A percentile compares a stretch with the other conserved stretches of the same genome.
These are phyloP conservation scores for Candida mattraensis DNA, from an alignment of 805 yeast genomes.

Conservation along the genomic window DNA sequence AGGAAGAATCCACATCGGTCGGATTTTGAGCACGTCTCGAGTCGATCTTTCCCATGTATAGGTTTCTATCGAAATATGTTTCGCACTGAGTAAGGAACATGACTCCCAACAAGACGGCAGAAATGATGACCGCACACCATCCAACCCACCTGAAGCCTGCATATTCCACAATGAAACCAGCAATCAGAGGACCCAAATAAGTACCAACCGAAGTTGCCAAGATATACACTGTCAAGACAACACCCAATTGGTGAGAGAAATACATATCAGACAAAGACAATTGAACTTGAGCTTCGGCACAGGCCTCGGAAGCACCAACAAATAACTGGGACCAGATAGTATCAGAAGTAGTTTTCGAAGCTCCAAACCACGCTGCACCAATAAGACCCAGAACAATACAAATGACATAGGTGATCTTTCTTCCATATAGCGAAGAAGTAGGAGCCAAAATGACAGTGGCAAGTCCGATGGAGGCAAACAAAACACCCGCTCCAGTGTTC, in stretches of 20 bases:
- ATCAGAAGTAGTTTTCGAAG: constrained; percentile 51
- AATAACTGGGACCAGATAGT: constrained; percentile 77
- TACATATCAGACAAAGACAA: constrained; percentile 70
- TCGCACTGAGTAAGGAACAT: constrained; percentile 67
- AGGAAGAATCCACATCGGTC: constrained; percentile 1
- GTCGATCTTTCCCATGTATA: constrained; percentile 39
- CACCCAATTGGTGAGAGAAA: constrained; percentile 75
- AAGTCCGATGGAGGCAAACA: constrained; percentile 68
- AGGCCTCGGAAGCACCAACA: constrained; percentile 77
- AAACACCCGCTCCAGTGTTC: constrained; percentile 81
- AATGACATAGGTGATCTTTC: constrained; percentile 61
- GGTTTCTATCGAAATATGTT: constrained; percentile 61
- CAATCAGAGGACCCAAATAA: constrained; percentile 75
- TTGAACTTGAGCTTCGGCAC: constrained; percentile 74
- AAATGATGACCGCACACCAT: constrained; percentile 61
- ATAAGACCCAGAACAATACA: constrained; percentile 59
- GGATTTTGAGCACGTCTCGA: constrained; percentile 7
- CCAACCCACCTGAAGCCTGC: constrained; percentile 81
- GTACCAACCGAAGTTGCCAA: constrained; percentile 76
- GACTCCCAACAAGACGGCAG: constrained; percentile 55
- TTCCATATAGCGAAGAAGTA: constrained; percentile 64
- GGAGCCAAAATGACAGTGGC: constrained; percentile 67
- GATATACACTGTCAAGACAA: constrained; percentile 70
- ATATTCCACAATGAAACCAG: constrained; percentile 65
- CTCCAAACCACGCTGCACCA: constrained; percentile 74